Conservation (phyloP, 1,284 basidiomycete genomes). For the Trametes pubescens region DNA sequence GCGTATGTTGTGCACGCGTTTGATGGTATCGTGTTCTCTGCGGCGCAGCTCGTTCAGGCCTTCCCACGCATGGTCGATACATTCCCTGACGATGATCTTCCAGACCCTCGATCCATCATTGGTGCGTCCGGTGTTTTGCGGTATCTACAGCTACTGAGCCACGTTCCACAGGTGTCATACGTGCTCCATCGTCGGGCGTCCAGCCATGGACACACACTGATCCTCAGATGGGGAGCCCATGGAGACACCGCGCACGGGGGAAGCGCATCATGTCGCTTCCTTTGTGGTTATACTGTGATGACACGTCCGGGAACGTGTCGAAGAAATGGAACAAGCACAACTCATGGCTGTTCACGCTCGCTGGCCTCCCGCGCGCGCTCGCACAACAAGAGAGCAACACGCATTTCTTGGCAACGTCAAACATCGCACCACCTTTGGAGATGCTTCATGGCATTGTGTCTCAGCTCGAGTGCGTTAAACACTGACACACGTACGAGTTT, state of each 20-base stretch:
- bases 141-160: not conserved
- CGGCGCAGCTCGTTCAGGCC: not conserved
- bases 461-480: constrained; percentile 12
- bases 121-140: not conserved
- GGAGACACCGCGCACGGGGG: constrained; percentile 16
- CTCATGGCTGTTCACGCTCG: constrained; percentile 45
- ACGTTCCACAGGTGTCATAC: not conserved
- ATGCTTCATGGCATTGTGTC: constrained; percentile 49
- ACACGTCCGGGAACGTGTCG: constrained; percentile 52
- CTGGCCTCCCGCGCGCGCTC: constrained; percentile 39
- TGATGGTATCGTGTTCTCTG: not conserved
- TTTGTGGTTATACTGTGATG: constrained; percentile 53
- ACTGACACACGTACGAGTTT: not conserved
- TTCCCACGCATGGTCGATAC: not conserved
- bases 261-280: constrained; percentile 37
- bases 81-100: not conserved
- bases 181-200: not conserved
- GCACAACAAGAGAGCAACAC: constrained; percentile 41
- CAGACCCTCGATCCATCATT: not conserved
- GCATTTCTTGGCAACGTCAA: constrained; percentile 52
- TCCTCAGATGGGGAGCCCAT: constrained; percentile 7
- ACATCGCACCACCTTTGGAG: constrained; percentile 49
- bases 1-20: not conserved
- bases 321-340: constrained; percentile 57
- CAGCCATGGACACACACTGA: constrained; percentile 19